Percentiles rank a stretch among this genome's conserved stretches.
Evolutionary conservation across 192 early-diverging fungal species (phyloP).

Genomic region (Gaertneriomyces semiglobifer): DNA sequence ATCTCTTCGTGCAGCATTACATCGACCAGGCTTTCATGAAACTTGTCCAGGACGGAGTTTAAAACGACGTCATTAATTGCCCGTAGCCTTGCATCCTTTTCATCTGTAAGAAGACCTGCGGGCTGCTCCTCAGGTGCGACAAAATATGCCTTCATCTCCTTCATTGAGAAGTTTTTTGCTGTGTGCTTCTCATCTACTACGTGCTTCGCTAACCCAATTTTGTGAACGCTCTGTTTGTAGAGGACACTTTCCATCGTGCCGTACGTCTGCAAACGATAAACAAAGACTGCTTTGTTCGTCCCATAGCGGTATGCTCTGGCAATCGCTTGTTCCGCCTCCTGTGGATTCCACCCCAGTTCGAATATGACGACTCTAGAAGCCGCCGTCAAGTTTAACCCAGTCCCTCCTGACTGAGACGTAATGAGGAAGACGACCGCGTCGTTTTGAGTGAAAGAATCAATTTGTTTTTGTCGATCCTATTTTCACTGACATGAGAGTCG

Average conservation of each 20-base stretch:
- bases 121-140: constrained; percentile 11
- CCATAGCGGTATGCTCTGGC: constrained; percentile 53
- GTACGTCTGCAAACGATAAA: constrained; percentile 46
- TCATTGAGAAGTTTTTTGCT: constrained; percentile 42
- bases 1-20: constrained; percentile 15
- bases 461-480: constrained; percentile 13
- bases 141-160: constrained; percentile 53
- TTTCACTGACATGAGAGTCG: too few species aligned
- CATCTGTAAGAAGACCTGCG: neutral
- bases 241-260: constrained; percentile 49
- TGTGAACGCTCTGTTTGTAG: constrained; percentile 68
- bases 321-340: constrained; percentile 51
- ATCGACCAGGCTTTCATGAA: neutral
- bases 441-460: constrained; percentile 15
- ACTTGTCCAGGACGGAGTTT: neutral
- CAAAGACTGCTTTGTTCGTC: constrained; percentile 38
- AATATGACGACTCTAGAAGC: constrained; percentile 55
- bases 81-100: constrained; percentile 2
- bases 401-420: constrained; percentile 47
- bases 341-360: constrained; percentile 62
- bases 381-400: constrained; percentile 60
- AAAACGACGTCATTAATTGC: constrained; percentile 11
- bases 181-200: constrained; percentile 64
- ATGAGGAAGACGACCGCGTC: neutral
- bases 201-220: constrained; percentile 63